Conservation (phyloP, 1,139 yeast genomes). For the Candida glucosophila region DNA sequence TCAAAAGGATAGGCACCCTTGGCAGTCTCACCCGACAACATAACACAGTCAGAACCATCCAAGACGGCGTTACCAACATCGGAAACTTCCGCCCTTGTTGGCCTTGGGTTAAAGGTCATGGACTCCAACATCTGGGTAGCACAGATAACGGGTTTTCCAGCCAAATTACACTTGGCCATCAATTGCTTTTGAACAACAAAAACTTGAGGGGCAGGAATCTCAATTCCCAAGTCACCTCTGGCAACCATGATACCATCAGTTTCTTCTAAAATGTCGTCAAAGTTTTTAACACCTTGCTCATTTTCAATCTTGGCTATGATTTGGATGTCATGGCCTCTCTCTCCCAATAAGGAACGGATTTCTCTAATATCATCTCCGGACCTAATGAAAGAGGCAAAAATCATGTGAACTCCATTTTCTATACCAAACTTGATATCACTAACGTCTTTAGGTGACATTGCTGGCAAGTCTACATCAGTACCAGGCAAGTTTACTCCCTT, state of each 20-base stretch:
- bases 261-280: constrained; percentile 86
- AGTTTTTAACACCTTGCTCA: constrained; percentile 99
- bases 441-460: constrained; percentile 93
- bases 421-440: constrained; percentile 90
- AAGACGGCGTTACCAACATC: constrained; percentile 98
- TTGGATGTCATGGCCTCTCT: constrained; percentile 92
- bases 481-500: constrained; percentile 99
- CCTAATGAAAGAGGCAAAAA: constrained; percentile 97
- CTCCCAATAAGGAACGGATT: constrained; percentile 92
- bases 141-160: constrained; percentile 99
- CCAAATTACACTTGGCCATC: constrained; percentile 97
- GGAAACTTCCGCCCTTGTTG: constrained; percentile 99
- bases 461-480: constrained; percentile 98
- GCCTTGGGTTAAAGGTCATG: constrained; percentile 99
- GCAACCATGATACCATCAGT: constrained; percentile 99
- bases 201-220: constrained; percentile 98
- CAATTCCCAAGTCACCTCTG: constrained; percentile 99
- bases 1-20: constrained; percentile 97
- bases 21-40: constrained; percentile 99
- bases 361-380: constrained; percentile 82
- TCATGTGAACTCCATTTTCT: constrained; percentile 94
- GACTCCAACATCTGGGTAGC: constrained; percentile 99
- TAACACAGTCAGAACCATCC: constrained; percentile 99
- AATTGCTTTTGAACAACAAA: constrained; percentile 97
- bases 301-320: constrained; percentile 96